Conservation (phyloP, 208 protist species). For the Trypanosoma scelopori region DNA sequence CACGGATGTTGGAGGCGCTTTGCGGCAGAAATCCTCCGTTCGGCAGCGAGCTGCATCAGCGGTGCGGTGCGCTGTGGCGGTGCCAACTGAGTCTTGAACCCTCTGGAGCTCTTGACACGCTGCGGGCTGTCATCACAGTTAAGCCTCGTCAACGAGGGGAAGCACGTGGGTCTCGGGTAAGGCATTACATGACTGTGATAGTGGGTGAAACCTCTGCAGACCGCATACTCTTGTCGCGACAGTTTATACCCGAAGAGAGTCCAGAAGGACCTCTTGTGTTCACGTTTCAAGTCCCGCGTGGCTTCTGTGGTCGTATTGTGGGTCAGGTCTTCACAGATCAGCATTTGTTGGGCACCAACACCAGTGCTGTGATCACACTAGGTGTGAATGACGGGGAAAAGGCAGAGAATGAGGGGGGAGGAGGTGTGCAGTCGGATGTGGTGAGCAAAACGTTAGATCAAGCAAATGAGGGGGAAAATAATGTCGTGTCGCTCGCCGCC, state of each 20-base stretch:
- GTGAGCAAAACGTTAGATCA: not conserved
- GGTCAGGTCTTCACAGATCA: slow-evolving; percentile 21
- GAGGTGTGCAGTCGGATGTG: not conserved
- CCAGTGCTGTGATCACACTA: not conserved
- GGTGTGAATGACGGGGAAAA: no score
- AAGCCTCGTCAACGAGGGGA: not conserved
- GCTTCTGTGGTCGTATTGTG: slow-evolving; percentile 8
- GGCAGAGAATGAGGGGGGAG: not conserved
- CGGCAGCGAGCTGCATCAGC: slow-evolving; percentile 48
- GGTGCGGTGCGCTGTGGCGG: slow-evolving; percentile 31
- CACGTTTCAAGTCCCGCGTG: slow-evolving; percentile 10
- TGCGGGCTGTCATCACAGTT: not conserved
- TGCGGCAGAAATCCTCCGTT: slow-evolving; percentile 72
- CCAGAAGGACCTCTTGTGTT: slow-evolving; percentile 13
- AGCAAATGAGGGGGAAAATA: not conserved
- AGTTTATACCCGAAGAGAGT: not conserved
- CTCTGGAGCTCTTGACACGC: not conserved
- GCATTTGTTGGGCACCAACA: slow-evolving; percentile 19
- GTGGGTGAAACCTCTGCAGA: slow-evolving; percentile 35
- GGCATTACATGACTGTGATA: slow-evolving; percentile 29
- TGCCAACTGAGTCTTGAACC: slow-evolving; percentile 17
- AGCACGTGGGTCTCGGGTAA: not conserved
- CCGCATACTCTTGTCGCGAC: slow-evolving; percentile 30
- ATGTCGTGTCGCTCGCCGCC: not conserved
- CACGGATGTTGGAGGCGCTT: slow-evolving; percentile 67